Base-by-base conservation (phyloP, 2,329 filamentous ascomycete species). In the Calonectria hongkongensis region DNA sequence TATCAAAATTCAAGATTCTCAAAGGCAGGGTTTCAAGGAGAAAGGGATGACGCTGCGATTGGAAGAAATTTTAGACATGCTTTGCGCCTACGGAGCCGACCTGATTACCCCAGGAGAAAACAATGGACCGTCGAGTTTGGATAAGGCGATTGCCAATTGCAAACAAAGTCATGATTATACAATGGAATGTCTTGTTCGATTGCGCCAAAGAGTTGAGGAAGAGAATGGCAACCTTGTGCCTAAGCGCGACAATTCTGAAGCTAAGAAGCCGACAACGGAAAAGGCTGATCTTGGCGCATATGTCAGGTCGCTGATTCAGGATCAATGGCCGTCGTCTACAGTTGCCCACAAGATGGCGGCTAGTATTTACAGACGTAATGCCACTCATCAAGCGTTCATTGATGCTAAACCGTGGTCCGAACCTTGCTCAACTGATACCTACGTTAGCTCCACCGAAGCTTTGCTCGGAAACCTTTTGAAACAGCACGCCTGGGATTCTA, bases 61-160 rank as follows among this genome's bases (percentile, higher is more conserved):
- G n/a, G 76, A 76, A 7, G 78, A 79, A 28, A 80, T 80, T 36
- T 15, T 80, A 8, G 72, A 76, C 12, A 69, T 80, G 73, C 69
- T 81, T 9, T 51, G 74, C 18, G 27, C 68, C 8, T 39, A 71
- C 43, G 74, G 74, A 2, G 75, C 68, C 15, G 60, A 79, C 28
- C 2, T 65, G 54, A 30, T 28, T 10, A 27, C 36, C 21, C 15
- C 54, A n/a, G 36, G 25, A 21, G 9, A 27, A 12, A n/a, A 60
- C 12, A 41, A 27, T 13, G 54, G 33, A 1, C 33, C 7, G n/a
- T 27, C 33, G 7, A 60, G 41, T 2, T 13, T 60, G 36, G 54
- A 60, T 16, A 4, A 4, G 33, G 54, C 36, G 5, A 60, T 60
- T 41, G 25, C n/a, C 2, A 25, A 8, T 6, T 60, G 54, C 6